These are phyloP conservation scores for Syncephalastrum racemosum DNA, from an alignment of 371 early-diverging fungal species.

Conservation along the genomic window DNA sequence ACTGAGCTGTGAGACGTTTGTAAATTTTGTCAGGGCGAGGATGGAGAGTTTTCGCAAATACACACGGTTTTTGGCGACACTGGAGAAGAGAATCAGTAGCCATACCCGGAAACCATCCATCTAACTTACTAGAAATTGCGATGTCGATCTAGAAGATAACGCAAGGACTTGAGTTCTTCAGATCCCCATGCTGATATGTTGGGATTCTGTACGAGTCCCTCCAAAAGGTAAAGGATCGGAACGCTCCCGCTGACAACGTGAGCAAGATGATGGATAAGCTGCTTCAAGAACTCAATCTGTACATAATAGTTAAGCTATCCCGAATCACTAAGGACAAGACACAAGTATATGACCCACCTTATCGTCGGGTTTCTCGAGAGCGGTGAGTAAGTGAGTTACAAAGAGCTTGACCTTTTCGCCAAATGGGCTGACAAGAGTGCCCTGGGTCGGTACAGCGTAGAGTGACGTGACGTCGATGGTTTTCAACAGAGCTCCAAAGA, in stretches of 20 bases:
- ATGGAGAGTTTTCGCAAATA: conserved; percentile 41
- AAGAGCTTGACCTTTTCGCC: conserved; percentile 40
- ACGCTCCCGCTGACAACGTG: conserved; percentile 38
- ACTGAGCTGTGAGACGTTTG: conserved; percentile 23
- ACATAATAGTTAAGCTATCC: background rate
- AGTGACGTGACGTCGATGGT: conserved; percentile 32
- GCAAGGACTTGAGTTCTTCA: conserved; percentile 46
- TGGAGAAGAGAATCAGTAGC: background rate
- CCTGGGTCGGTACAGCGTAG: conserved; percentile 42
- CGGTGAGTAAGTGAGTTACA: conserved; percentile 17
- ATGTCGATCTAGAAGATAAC: conserved; percentile 44
- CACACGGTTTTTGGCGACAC: conserved; percentile 31
- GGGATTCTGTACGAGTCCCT: conserved; percentile 31
- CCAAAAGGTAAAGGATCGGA: conserved; percentile 42
- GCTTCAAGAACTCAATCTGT: conserved; percentile 29
- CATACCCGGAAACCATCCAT: background rate
- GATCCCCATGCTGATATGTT: conserved; percentile 33
- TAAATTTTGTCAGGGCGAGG: conserved; percentile 20
- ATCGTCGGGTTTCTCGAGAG: conserved; percentile 20
- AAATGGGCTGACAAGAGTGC: conserved; percentile 46
- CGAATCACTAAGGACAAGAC: no score
- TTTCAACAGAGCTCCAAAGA: conserved; percentile 41
- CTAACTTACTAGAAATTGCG: conserved; percentile 40
- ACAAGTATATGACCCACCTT: conserved; percentile 17
- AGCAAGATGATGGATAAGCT: conserved; percentile 40